Conservation (phyloP, 192 early-diverging fungal species). For the Irineochytrium annulatum region DNA sequence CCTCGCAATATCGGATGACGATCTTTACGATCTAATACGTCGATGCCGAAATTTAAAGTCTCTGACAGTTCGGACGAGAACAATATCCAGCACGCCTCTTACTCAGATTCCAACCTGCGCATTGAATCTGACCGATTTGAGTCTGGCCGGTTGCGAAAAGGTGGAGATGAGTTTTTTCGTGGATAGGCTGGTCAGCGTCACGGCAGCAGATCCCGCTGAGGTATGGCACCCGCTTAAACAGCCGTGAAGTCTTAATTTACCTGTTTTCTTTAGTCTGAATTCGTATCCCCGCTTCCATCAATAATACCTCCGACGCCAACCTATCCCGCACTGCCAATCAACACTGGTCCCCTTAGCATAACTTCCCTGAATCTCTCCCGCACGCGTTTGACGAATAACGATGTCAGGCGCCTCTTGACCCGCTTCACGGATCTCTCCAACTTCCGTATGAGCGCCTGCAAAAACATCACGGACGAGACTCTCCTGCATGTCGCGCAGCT, state of each 20-base stretch:
- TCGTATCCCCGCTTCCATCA: not conserved
- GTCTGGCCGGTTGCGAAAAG: not conserved
- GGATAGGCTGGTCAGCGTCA: not conserved
- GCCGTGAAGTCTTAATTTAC: not conserved
- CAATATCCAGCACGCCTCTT: not conserved
- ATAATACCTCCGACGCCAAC: not conserved
- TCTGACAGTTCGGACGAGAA: not conserved
- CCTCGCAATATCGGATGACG: not conserved
- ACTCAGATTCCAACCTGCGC: no score
- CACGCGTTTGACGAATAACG: constrained; percentile 5
- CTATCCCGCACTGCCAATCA: not conserved
- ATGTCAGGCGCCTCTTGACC: not conserved
- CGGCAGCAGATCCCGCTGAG: not conserved
- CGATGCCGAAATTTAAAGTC: not conserved
- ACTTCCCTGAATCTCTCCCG: not conserved
- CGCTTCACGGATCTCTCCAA: not conserved
- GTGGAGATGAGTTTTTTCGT: not conserved
- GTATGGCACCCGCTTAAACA: not conserved
- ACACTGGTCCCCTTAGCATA: not conserved
- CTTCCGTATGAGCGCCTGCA: not conserved
- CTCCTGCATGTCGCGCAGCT: not conserved
- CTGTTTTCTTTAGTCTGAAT: not conserved
- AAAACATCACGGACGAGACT: not conserved
- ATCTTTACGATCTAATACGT: constrained; percentile 3
- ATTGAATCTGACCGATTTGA: not conserved